Evolutionary conservation across 1,139 yeast species (phyloP).

Genomic region (Taiozyma sp.): DNA sequence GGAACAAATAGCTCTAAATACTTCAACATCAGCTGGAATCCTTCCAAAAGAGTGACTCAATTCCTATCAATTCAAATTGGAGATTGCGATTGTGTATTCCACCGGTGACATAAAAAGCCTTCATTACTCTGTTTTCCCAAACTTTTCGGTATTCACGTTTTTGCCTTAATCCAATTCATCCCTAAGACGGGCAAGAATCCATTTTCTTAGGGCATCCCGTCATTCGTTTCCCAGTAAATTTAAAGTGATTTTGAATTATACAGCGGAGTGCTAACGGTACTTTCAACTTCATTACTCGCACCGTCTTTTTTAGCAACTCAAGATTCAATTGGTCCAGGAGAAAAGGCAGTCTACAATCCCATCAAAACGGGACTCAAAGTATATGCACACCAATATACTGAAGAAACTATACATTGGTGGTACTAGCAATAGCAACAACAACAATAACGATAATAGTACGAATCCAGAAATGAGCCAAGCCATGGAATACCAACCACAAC

Average conservation of each 20-base stretch:
- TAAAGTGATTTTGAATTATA: too few species aligned
- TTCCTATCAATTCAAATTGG: background rate
- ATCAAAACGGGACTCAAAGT: background rate
- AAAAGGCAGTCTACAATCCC: background rate
- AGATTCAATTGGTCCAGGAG: background rate
- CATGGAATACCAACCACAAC: background rate
- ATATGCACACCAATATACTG: background rate
- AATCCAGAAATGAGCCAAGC: background rate
- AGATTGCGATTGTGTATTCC: background rate
- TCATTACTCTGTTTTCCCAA: too few species aligned
- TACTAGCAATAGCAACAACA: background rate
- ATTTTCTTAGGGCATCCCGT: background rate
- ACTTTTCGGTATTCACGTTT: too few species aligned
- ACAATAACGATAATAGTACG: background rate
- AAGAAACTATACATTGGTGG: background rate
- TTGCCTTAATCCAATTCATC: too few species aligned
- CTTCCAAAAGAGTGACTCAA: background rate
- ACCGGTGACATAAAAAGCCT: background rate
- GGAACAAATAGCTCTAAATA: too few species aligned
- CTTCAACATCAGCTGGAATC: too few species aligned
- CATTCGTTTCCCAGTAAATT: background rate
- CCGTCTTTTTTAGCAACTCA: background rate
- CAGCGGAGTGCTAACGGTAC: background rate
- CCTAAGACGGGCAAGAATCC: background rate
- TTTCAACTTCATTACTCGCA: too few species aligned